Conservation (phyloP, 2,329 filamentous ascomycete genomes). For the Cladophialophora immunda region DNA sequence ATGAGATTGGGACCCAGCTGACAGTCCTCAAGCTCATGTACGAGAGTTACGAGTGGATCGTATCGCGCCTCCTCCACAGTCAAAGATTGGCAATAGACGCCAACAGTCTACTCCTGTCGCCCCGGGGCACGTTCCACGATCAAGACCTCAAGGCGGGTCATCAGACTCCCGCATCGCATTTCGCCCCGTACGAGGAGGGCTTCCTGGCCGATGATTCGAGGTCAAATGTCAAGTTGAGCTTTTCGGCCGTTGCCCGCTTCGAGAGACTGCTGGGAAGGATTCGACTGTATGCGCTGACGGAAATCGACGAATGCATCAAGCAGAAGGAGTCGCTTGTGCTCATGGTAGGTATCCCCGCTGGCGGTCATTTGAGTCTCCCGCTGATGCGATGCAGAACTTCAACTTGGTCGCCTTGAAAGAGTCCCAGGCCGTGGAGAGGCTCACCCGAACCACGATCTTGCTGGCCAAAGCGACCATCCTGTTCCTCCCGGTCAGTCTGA, state of each 20-base stretch:
- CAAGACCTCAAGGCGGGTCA: neutral
- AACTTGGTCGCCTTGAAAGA: slow-evolving; percentile 80
- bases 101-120: slow-evolving; percentile 4
- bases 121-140: slow-evolving; percentile 5
- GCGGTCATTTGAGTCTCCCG: neutral
- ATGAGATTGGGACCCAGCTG: slow-evolving; percentile 68
- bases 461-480: slow-evolving; percentile 78
- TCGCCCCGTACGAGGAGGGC: slow-evolving; percentile 14
- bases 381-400: slow-evolving; percentile 68
- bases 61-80: slow-evolving; percentile 67
- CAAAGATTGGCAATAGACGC: slow-evolving; percentile 45
- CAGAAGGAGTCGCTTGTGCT: slow-evolving; percentile 76
- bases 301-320: slow-evolving; percentile 70
- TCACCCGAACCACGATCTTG: slow-evolving; percentile 75
- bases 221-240: slow-evolving; percentile 50
- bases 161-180: slow-evolving; percentile 12
- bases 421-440: slow-evolving; percentile 73
- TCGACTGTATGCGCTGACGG: slow-evolving; percentile 67
- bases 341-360: slow-evolving; percentile 60
- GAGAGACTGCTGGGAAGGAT: slow-evolving; percentile 69
- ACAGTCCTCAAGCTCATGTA: slow-evolving; percentile 70
- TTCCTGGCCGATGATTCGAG: slow-evolving; percentile 23
- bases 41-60: slow-evolving; percentile 68
- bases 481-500: slow-evolving; percentile 77
- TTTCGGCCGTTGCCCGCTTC: slow-evolving; percentile 65